Base-by-base conservation (phyloP, 768 basidiomycete genomes). In the Macrolepiota dolichaula region DNA sequence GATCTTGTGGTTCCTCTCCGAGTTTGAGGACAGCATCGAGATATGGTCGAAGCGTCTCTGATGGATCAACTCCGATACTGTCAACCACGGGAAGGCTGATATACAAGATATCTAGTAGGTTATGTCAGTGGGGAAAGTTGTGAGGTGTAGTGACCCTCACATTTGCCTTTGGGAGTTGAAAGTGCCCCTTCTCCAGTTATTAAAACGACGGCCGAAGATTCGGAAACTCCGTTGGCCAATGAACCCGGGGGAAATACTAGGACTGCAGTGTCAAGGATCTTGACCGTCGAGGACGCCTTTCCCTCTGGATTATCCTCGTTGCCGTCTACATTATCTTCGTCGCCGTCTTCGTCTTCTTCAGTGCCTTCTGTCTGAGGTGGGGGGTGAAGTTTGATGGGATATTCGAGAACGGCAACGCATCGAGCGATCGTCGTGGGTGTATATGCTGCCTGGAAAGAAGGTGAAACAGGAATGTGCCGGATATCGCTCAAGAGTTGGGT, bases 161-260 rank as follows among this genome's bases (percentile, higher is more conserved):
- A 90, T 79, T 86, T 87, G 2, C 85, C 89, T 52, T 78, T 75
- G 0, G 94, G 94, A 22, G 89, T 80, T 4, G 89, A 86, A 76
- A 92, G 76, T 13, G 87, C 87, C 9, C 84, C 87, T 67, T 88
- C 84, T 2, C 93, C 94, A 1, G 85, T 83, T 22, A 90, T 75
- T 36, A 95, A 72, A 1, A 80, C 85, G 51, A 85, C 87, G 2
- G 84, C 87, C 3, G 85, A 79, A 10, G 77, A 75, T 1, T 75
- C 75, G 4, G 72, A 71, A 2, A 78, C 75, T 22, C 86, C 86
- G 27, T 78, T 83, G 42, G 70, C 56, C 7, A 91, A 67, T 0
- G 85, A 82, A 1, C 75, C 76, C 1, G 93, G 94, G 0, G 93
- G 90, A 64, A 94, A 92, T 4, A 94, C 79, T 4, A 94, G 69